Evolutionary conservation across 2,329 filamentous ascomycete genomes (phyloP).

Genomic region (Septoria linicola): DNA sequence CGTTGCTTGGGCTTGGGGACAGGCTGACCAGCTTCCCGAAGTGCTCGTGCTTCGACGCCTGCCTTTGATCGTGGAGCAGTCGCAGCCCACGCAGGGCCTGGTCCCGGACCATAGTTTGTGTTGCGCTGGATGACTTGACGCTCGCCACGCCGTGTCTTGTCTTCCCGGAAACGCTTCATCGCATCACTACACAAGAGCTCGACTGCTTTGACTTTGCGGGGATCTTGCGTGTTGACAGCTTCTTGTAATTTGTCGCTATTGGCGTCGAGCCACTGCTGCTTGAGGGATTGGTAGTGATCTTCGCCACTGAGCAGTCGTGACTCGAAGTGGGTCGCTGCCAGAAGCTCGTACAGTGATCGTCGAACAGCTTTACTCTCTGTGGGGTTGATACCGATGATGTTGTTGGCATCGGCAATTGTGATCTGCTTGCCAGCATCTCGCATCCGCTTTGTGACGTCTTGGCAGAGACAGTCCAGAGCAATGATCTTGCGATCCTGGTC

Average conservation of each 20-base stretch:
- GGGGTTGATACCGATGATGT: slow-evolving; percentile 66
- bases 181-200: slow-evolving; percentile 73
- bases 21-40: slow-evolving; percentile 10
- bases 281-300: slow-evolving; percentile 69
- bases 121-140: slow-evolving; percentile 28
- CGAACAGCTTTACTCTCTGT: slow-evolving; percentile 66
- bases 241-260: slow-evolving; percentile 23
- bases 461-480: slow-evolving; percentile 75
- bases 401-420: slow-evolving; percentile 73
- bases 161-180: slow-evolving; percentile 72
- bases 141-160: slow-evolving; percentile 51
- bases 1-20: slow-evolving; percentile 14
- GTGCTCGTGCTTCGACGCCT: slow-evolving; percentile 9
- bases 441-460: slow-evolving; percentile 78
- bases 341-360: slow-evolving; percentile 63
- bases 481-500: slow-evolving; percentile 63
- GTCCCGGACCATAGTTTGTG: slow-evolving; percentile 41
- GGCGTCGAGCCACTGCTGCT: slow-evolving; percentile 61
- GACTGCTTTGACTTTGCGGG: slow-evolving; percentile 61
- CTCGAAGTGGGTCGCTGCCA: slow-evolving; percentile 66
- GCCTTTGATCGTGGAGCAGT: slow-evolving; percentile 23
- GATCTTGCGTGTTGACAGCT: slow-evolving; percentile 26
- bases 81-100: slow-evolving; percentile 40
- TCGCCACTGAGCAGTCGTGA: slow-evolving; percentile 71
- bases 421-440: slow-evolving; percentile 64